These are phyloP conservation scores for Hordeum pubiflorum DNA, from an alignment of 202 grass and related monocot species.

Conservation along the genomic window DNA sequence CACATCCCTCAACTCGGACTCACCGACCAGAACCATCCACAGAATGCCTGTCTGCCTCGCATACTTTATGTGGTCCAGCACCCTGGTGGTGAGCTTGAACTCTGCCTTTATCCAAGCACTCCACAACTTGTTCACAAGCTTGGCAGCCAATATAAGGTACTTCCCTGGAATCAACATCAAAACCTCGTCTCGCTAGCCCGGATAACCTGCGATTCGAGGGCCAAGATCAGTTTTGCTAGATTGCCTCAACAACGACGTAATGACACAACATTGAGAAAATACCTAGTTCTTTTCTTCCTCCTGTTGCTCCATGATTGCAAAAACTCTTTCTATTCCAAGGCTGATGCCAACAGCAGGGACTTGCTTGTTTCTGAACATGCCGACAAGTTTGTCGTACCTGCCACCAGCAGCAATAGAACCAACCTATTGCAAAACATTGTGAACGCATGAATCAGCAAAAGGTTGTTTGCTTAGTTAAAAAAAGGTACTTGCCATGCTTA, in stretches of 20 bases:
- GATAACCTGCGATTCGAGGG: conserved; percentile 19
- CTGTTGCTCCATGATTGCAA: conserved; percentile 88
- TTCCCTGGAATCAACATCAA: conserved; percentile 61
- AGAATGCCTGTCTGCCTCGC: neutral
- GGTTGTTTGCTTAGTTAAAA: neutral
- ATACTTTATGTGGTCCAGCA: conserved; percentile 2
- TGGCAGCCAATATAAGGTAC: conserved; percentile 56
- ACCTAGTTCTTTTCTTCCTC: conserved; percentile 83
- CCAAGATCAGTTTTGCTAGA: neutral
- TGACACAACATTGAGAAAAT: no score
- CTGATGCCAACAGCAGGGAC: conserved; percentile 94
- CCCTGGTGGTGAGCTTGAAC: conserved; percentile 36
- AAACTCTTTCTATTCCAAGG: conserved; percentile 95
- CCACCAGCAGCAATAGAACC: conserved; percentile 96
- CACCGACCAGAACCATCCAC: conserved; percentile 11
- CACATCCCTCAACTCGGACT: neutral
- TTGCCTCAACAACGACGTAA: neutral
- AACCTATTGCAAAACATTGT: conserved; percentile 44
- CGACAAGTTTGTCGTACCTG: conserved; percentile 82
- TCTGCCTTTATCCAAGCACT: conserved; percentile 67
- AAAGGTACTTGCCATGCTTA: neutral
- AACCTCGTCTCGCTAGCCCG: conserved; percentile 57
- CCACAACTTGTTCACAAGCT: conserved; percentile 59
- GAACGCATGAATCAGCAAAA: neutral
- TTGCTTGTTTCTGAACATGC: conserved; percentile 91